These are phyloP conservation scores for Hypericum perforatum DNA, from an alignment of 345 rosid genomes.

Conservation along the genomic window DNA sequence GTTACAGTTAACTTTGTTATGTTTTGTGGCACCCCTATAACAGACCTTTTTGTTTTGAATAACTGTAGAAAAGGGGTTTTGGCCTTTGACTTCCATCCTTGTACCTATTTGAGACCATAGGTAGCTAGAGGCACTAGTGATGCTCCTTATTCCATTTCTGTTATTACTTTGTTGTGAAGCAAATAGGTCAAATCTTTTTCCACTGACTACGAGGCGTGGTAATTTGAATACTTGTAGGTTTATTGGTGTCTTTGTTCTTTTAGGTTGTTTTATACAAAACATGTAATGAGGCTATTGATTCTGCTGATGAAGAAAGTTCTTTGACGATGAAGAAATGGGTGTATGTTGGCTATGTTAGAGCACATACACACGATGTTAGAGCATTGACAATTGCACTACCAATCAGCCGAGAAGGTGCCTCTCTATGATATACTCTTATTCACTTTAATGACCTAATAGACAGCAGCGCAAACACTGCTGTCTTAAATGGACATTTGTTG, in stretches of 20 bases:
- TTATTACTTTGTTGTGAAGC: too few species aligned
- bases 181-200: background rate
- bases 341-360: conserved; percentile 68
- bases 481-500: background rate
- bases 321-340: conserved; percentile 61
- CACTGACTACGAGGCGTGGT: background rate
- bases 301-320: conserved; percentile 28
- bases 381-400: conserved; percentile 87
- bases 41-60: background rate
- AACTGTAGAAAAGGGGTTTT: too few species aligned
- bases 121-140: too few species aligned
- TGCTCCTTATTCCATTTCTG: too few species aligned
- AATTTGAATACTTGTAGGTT: background rate
- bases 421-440: conserved; percentile 5
- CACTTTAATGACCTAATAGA: background rate
- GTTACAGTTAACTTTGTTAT: too few species aligned
- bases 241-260: conserved; percentile 3
- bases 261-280: conserved; percentile 80
- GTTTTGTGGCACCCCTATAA: too few species aligned
- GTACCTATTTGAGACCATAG: too few species aligned
- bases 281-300: conserved; percentile 30
- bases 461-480: background rate
- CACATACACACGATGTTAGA: conserved; percentile 90
- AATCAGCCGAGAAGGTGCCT: conserved; percentile 62
- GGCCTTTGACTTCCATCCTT: too few species aligned